Conservation (phyloP, 169 alveolate species). For the Plasmodium chabaudi region DNA sequence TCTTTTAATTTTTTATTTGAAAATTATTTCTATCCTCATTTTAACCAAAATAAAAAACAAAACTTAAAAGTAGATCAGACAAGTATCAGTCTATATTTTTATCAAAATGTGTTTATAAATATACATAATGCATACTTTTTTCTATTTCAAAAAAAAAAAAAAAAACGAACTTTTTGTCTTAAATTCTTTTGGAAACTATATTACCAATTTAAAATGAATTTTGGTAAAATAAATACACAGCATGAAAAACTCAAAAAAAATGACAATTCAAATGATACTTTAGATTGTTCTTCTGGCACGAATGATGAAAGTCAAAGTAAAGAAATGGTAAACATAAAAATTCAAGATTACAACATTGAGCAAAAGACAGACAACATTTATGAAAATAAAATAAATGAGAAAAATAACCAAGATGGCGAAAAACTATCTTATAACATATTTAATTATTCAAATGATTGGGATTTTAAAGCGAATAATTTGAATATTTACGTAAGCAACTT, state of each 20-base stretch:
- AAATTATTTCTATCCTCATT: slow-evolving; percentile 20
- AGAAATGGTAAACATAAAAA: background rate
- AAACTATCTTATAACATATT: slow-evolving; percentile 16
- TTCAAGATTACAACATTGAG: too few species aligned
- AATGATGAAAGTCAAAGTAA: background rate
- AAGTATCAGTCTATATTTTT: slow-evolving; percentile 7
- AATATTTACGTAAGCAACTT: slow-evolving; percentile 44
- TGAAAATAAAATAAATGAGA: background rate
- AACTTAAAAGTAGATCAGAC: background rate
- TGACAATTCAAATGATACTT: background rate
- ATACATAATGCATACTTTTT: slow-evolving; percentile 37
- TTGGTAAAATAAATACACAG: slow-evolving; percentile 25
- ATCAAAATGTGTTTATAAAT: slow-evolving; percentile 48
- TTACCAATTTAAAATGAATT: slow-evolving; percentile 32
- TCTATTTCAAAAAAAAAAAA: slow-evolving; percentile 54
- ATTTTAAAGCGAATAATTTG: slow-evolving; percentile 32
- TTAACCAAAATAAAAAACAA: slow-evolving; percentile 3
- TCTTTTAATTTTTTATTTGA: slow-evolving; percentile 40
- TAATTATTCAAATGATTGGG: slow-evolving; percentile 46
- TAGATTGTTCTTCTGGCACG: background rate
- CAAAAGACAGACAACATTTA: background rate
- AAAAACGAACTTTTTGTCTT: slow-evolving; percentile 36
- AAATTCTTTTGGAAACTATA: slow-evolving; percentile 54
- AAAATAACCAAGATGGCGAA: background rate
- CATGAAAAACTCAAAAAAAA: background rate